Evolutionary conservation across 106 monocot genomes (phyloP).

Genomic region (Xerophyta viscosa): DNA sequence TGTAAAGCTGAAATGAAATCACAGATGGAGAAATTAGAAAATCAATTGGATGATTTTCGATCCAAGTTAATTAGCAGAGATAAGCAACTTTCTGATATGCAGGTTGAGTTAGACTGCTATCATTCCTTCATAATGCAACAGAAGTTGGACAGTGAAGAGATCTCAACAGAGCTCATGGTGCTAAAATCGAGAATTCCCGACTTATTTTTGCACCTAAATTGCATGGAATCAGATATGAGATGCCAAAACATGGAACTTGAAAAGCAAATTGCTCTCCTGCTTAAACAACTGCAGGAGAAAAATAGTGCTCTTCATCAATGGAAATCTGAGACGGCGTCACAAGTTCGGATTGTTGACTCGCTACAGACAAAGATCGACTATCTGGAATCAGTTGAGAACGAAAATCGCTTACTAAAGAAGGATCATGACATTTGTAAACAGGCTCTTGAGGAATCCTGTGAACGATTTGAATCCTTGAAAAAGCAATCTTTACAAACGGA

Average conservation of each 20-base stretch:
- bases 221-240: slow-evolving; percentile 14
- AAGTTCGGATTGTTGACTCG: slow-evolving; percentile 5
- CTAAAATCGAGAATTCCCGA: slow-evolving; percentile 44
- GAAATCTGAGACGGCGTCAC: slow-evolving; percentile 7
- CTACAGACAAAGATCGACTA: slow-evolving; percentile 27
- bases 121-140: slow-evolving; percentile 29
- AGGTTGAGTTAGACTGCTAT: slow-evolving; percentile 34
- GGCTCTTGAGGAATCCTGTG: slow-evolving; percentile 31
- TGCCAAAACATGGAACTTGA: slow-evolving; percentile 2
- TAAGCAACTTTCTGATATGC: slow-evolving; percentile 20
- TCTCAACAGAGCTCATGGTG: slow-evolving; percentile 17
- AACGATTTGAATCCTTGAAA: slow-evolving; percentile 22
- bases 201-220: slow-evolving; percentile 12
- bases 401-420: slow-evolving; percentile 24
- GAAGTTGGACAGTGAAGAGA: slow-evolving; percentile 45
- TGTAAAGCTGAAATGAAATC: slow-evolving; percentile 45
- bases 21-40: slow-evolving; percentile 33
- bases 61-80: slow-evolving; percentile 29
- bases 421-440: slow-evolving; percentile 28
- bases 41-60: slow-evolving; percentile 35
- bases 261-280: slow-evolving; percentile 17
- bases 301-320: slow-evolving; percentile 21
- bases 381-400: slow-evolving; percentile 18
- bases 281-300: slow-evolving; percentile 34
- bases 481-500: slow-evolving; percentile 35